These are phyloP conservation scores for Tricholoma flavovirens DNA, from an alignment of 768 basidiomycete species.

Conservation along the genomic window DNA sequence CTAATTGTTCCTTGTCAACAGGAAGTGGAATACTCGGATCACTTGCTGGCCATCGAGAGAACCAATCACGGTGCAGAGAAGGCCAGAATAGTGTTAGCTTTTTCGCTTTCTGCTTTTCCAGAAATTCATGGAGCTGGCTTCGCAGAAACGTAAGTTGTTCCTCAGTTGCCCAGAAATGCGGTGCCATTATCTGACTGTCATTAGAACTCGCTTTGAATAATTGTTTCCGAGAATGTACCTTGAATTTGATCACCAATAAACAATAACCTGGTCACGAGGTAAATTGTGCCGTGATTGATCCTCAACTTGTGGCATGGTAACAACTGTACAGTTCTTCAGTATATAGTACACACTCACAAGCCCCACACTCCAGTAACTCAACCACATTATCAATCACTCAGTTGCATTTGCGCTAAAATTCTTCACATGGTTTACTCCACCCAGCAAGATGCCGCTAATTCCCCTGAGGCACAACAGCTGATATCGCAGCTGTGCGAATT, in stretches of 20 bases:
- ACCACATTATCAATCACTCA: background rate
- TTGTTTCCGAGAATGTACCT: background rate
- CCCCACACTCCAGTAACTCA: background rate
- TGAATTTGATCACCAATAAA: background rate
- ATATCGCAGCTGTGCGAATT: background rate
- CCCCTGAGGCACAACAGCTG: background rate
- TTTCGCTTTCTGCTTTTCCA: constrained; percentile 1
- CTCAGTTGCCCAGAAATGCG: background rate
- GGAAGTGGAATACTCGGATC: background rate
- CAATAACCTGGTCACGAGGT: background rate
- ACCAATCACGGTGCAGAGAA: background rate
- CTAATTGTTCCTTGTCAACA: background rate
- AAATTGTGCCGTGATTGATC: no score
- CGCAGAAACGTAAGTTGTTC: background rate
- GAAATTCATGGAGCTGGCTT: background rate
- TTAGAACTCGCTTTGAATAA: background rate
- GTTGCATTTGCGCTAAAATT: background rate
- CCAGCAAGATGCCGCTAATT: background rate
- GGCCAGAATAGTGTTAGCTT: background rate
- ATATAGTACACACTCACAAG: background rate
- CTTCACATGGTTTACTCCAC: background rate
- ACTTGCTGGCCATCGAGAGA: background rate
- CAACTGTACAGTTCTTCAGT: background rate
- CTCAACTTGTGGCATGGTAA: background rate
- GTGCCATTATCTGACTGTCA: background rate